Evolutionary conservation across 106 monocot genomes (phyloP), one percentile per base, ranked within the genome.

Genomic region (Ottelia alismoides): DNA sequence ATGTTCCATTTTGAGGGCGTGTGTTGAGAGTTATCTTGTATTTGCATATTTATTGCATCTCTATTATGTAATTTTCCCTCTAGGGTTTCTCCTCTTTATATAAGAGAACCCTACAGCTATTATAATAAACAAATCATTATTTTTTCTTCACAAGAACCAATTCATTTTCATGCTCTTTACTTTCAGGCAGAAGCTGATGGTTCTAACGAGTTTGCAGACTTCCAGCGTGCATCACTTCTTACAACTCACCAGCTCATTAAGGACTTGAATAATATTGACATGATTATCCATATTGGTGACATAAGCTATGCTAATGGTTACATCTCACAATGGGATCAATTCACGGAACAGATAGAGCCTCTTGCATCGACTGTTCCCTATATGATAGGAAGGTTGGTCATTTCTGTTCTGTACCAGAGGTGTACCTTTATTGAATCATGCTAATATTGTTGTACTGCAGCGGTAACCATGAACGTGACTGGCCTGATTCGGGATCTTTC

Each of bases 401-500:
- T n/a, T n/a, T n/a, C n/a, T n/a, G n/a, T n/a, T n/a, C n/a, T n/a
- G n/a, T n/a, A n/a, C n/a, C n/a, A n/a, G n/a, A n/a, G n/a, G n/a
- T n/a, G n/a, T n/a, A n/a, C n/a, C n/a, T n/a, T n/a, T n/a, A n/a
- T n/a, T n/a, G n/a, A n/a, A n/a, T n/a, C n/a, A n/a, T n/a, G n/a
- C n/a, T n/a, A n/a, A n/a, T n/a, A n/a, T n/a, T n/a, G n/a, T n/a
- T n/a, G n/a, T n/a, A n/a, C 60, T 83, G 16, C 72, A 91, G 90
- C 40, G 90, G 90, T 19, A 91, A 91, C 60, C 90, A 91, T 61
- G 90, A 91, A 60, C 49, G 90, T 24, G 90, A 91, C 65, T 91
- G 80, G 80, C 90, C 90, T 20, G 75, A 66, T 29, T 58, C 80
- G 26, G 84, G 90, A 61, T 91, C 90, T 40, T 91, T 91, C 68